A percentile compares a stretch with the other conserved stretches of the same genome.
Conservation (phyloP, 2,329 filamentous ascomycete species). For the Trematosphaeria pertusa region DNA sequence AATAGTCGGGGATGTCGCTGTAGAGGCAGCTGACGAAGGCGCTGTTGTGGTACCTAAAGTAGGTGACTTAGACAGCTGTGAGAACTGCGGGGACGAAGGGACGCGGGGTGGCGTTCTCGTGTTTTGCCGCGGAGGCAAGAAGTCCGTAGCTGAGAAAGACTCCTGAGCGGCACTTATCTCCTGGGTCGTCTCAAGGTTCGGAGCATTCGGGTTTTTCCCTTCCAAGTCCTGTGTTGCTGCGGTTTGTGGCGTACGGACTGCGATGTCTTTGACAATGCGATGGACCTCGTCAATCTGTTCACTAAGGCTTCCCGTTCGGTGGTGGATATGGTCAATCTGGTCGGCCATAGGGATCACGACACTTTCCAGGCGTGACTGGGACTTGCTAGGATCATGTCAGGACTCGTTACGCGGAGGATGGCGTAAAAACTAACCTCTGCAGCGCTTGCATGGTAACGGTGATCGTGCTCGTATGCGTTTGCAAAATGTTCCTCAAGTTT, state of each 20-base stretch:
- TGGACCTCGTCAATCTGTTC: slow-evolving; percentile 41
- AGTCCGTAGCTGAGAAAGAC: slow-evolving; percentile 7
- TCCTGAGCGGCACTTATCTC: background rate
- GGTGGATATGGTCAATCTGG: slow-evolving; percentile 40
- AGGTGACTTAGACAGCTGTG: slow-evolving; percentile 11
- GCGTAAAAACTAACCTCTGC: slow-evolving; percentile 51
- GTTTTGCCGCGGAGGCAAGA: slow-evolving; percentile 9
- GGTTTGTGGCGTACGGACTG: slow-evolving; percentile 17
- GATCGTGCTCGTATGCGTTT: slow-evolving; percentile 53
- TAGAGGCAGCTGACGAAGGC: slow-evolving; percentile 18
- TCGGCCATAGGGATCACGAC: slow-evolving; percentile 40
- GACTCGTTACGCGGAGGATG: slow-evolving; percentile 4
- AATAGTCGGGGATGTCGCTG: slow-evolving; percentile 14
- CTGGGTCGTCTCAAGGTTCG: background rate
- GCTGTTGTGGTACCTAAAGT: slow-evolving; percentile 5
- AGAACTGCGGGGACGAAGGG: slow-evolving; percentile 12
- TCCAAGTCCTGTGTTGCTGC: slow-evolving; percentile 19
- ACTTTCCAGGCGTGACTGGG: slow-evolving; percentile 38
- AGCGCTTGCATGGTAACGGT: slow-evolving; percentile 50
- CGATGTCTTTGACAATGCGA: slow-evolving; percentile 35
- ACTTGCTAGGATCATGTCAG: slow-evolving; percentile 38
- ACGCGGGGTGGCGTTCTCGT: slow-evolving; percentile 7
- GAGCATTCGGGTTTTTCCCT: slow-evolving; percentile 16
- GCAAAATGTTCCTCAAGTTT: slow-evolving; percentile 49
- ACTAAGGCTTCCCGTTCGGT: slow-evolving; percentile 26